phyloP scores from a whole-genome alignment of 768 basidiomycete genomes.

The Naematelia encephala region DNA sequence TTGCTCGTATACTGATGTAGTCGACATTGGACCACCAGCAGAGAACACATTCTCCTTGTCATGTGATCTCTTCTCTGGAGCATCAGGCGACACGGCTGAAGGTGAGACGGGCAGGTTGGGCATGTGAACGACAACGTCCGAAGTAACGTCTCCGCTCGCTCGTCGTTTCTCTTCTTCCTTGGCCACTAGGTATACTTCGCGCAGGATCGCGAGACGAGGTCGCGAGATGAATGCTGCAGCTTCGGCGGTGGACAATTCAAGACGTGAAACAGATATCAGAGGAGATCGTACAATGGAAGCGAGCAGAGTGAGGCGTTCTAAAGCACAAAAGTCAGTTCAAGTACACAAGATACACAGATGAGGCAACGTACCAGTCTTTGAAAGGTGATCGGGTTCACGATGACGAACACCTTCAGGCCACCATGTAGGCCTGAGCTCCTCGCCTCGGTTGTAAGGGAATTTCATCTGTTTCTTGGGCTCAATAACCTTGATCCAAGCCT shows the following conservation, averaged over 20 bases:
- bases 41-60: conserved; percentile 32
- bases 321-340: neutral
- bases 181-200: conserved; percentile 50
- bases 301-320: conserved; percentile 51
- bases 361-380: conserved; percentile 47
- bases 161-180: conserved; percentile 49
- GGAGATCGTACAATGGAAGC: conserved; percentile 44
- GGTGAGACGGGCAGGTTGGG: conserved; percentile 33
- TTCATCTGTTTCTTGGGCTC: conserved; percentile 53
- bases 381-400: conserved; percentile 53
- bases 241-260: conserved; percentile 50
- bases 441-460: conserved; percentile 52
- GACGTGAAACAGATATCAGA: conserved; percentile 37
- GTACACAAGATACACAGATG: neutral
- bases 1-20: conserved; percentile 9
- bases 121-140: conserved; percentile 31
- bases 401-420: conserved; percentile 52
- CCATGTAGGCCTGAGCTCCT: conserved; percentile 51
- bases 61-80: conserved; percentile 29
- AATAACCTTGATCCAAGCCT: conserved; percentile 54
- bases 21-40: neutral
- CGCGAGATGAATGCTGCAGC: conserved; percentile 43
- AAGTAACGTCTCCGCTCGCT: conserved; percentile 19
- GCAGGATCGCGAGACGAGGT: conserved; percentile 42
- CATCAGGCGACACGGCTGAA: conserved; percentile 23